Evolutionary conservation across 306 rosid species (phyloP).

Genomic region (Pyrus pyrifolia): DNA sequence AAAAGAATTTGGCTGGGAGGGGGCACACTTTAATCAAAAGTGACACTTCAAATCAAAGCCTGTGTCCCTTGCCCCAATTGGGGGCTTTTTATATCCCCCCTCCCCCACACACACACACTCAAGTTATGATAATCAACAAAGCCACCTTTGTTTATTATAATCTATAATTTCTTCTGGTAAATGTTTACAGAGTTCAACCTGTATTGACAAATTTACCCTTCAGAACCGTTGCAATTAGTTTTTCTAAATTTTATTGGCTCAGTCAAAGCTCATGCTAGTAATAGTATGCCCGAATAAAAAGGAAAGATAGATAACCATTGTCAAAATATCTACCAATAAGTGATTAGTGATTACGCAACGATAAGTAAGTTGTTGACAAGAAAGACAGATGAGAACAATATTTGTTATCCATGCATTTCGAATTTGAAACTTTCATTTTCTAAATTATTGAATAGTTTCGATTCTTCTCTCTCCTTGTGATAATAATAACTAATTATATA

Average conservation of each 20-base stretch:
- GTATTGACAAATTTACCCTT: constrained; percentile 20
- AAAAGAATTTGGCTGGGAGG: constrained; percentile 12
- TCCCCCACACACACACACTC: not conserved
- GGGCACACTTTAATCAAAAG: constrained; percentile 23
- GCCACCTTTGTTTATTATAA: constrained; percentile 16
- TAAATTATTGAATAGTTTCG: too few relatives aligned
- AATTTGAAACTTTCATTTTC: too few relatives aligned
- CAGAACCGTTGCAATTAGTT: constrained; percentile 7
- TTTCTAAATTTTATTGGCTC: not conserved
- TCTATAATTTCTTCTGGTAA: not conserved
- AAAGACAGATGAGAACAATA: not conserved
- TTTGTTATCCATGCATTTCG: not conserved
- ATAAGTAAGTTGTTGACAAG: not conserved
- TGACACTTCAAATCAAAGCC: constrained; percentile 50
- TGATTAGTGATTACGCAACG: not conserved
- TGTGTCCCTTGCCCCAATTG: constrained; percentile 20
- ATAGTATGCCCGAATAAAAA: constrained; percentile 2
- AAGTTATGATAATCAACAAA: constrained; percentile 30
- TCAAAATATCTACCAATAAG: too few relatives aligned
- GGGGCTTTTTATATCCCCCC: constrained; percentile 22
- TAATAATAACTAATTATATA: too few relatives aligned
- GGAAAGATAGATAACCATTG: too few relatives aligned
- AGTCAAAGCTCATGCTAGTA: constrained; percentile 2
- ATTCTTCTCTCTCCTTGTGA: too few relatives aligned
- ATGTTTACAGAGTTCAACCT: not conserved